Evolutionary conservation across 1,284 basidiomycete genomes (phyloP).

Genomic region (Serendipita sp.): DNA sequence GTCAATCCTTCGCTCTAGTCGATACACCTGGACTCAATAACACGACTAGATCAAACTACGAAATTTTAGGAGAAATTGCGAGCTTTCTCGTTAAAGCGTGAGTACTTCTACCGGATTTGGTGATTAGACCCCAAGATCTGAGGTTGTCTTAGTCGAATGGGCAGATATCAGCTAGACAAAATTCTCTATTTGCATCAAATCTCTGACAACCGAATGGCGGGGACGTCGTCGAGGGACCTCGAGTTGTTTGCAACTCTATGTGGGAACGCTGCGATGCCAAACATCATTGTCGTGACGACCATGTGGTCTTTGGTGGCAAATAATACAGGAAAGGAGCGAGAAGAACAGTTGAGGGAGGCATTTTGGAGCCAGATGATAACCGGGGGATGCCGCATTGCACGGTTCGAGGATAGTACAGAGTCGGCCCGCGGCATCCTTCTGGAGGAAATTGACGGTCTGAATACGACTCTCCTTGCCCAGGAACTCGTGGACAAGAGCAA

Average conservation of each 20-base stretch:
- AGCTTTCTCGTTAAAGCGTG: neutral
- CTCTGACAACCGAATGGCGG: constrained; percentile 17
- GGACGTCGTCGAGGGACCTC: constrained; percentile 16
- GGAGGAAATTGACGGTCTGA: neutral
- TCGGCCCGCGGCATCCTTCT: constrained; percentile 15
- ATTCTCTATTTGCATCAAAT: constrained; percentile 23
- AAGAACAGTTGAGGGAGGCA: constrained; percentile 16
- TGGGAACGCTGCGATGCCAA: constrained; percentile 16
- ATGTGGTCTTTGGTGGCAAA: constrained; percentile 21
- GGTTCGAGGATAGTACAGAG: constrained; percentile 12
- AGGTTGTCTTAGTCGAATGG: constrained; percentile 14
- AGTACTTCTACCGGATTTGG: neutral
- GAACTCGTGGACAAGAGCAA: neutral
- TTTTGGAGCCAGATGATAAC: constrained; percentile 18
- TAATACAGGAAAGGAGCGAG: constrained; percentile 14
- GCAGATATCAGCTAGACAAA: constrained; percentile 16
- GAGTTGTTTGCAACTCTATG: constrained; percentile 20
- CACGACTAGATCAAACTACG: too few relatives aligned
- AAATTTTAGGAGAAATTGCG: too few relatives aligned
- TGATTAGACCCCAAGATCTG: neutral
- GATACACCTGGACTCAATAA: too few relatives aligned
- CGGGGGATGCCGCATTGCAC: constrained; percentile 12
- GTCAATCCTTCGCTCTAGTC: too few relatives aligned
- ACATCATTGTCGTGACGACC: constrained; percentile 21
- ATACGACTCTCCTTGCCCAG: neutral